Conservation (phyloP, 495 filamentous ascomycete species). For the Trypethelium eluteriae region DNA sequence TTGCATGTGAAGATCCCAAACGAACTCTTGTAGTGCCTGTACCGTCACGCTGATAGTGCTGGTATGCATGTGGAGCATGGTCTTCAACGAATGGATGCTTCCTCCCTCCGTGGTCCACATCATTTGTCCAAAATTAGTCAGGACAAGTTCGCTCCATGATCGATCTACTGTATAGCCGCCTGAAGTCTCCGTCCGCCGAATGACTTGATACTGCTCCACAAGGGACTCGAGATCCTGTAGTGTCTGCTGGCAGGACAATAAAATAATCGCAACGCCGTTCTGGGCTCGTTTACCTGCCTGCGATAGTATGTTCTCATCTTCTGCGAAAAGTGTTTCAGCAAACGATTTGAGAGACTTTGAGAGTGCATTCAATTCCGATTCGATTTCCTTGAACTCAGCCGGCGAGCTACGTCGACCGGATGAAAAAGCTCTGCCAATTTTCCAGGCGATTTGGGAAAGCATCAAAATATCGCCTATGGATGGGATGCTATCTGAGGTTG, state of each 20-base stretch:
- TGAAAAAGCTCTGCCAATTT: conserved; percentile 38
- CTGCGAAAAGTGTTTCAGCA: conserved; percentile 33
- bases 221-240: conserved; percentile 36
- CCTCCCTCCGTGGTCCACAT: conserved; percentile 39
- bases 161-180: conserved; percentile 31
- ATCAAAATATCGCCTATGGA: conserved; percentile 40
- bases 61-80: conserved; percentile 36
- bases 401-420: conserved; percentile 36
- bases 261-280: conserved; percentile 30
- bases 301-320: conserved; percentile 31
- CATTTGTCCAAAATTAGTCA: conserved; percentile 34
- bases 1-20: not conserved
- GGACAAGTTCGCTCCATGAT: conserved; percentile 33
- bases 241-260: conserved; percentile 30
- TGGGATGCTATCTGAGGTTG: conserved; percentile 5
- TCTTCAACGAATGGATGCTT: conserved; percentile 29
- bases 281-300: conserved; percentile 29
- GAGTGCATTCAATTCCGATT: conserved; percentile 35
- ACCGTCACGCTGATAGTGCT: conserved; percentile 33
- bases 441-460: conserved; percentile 38
- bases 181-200: conserved; percentile 29
- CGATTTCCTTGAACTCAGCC: conserved; percentile 36
- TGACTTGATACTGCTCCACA: conserved; percentile 36
- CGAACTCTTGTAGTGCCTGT: conserved; percentile 36
- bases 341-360: conserved; percentile 36